Conservation (phyloP, 768 basidiomycete species). For the Clitopilus passeckerianus region DNA sequence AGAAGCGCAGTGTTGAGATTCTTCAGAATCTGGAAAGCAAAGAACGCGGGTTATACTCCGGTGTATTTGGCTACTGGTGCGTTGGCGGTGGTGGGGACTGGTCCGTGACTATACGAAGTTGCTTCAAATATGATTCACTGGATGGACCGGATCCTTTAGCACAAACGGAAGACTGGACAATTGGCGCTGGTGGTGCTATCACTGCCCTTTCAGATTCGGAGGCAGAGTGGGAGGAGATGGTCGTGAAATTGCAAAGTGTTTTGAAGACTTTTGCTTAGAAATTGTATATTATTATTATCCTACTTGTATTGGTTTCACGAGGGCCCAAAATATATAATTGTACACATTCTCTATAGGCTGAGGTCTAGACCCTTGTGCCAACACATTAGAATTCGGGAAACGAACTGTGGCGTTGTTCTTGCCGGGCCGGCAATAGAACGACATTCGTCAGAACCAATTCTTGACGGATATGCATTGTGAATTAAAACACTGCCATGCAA, state of each 20-base stretch:
- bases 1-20: slow-evolving; percentile 90
- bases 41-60: slow-evolving; percentile 82
- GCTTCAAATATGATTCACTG: slow-evolving; percentile 65
- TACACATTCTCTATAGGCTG: neutral
- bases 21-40: slow-evolving; percentile 72
- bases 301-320: neutral
- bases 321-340: neutral
- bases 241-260: slow-evolving; percentile 79
- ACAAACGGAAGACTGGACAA: slow-evolving; percentile 55
- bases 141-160: neutral
- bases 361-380: neutral
- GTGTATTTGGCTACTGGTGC: slow-evolving; percentile 90
- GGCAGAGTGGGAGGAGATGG: slow-evolving; percentile 93
- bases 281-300: neutral
- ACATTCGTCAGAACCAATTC: neutral
- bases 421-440: neutral
- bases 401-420: neutral
- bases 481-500: neutral
- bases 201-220: slow-evolving; percentile 85
- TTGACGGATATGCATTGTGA: neutral
- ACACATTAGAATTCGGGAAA: neutral
- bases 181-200: slow-evolving; percentile 96
- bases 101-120: slow-evolving; percentile 91
- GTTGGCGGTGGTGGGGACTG: slow-evolving; percentile 88
- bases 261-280: slow-evolving; percentile 48